Percentiles rank a stretch among this genome's conserved stretches.
Conservation (phyloP, 768 basidiomycete genomes). For the Thelephora ganbajun region DNA sequence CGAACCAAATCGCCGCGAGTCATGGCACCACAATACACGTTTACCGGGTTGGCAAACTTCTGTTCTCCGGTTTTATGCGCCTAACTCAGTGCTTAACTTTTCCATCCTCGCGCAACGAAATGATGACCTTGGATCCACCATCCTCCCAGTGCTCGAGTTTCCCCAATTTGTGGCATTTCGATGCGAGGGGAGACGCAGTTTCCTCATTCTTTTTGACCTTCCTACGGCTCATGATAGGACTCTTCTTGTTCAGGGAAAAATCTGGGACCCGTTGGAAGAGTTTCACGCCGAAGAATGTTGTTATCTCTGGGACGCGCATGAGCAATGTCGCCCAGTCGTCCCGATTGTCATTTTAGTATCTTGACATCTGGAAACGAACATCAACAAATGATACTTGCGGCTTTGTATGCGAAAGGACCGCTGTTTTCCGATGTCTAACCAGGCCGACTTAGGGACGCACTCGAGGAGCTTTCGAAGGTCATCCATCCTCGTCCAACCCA, state of each 20-base stretch:
- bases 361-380: constrained; percentile 19
- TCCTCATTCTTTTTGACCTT: constrained; percentile 57
- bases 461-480: constrained; percentile 37
- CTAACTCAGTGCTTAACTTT: constrained; percentile 42
- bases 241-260: constrained; percentile 8
- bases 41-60: too few relatives aligned
- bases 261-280: constrained; percentile 54
- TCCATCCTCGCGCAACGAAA: constrained; percentile 31
- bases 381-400: not conserved
- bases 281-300: constrained; percentile 44
- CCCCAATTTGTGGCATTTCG: constrained; percentile 47
- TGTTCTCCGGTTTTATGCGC: constrained; percentile 22
- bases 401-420: not conserved
- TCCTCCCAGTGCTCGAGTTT: constrained; percentile 59
- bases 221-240: constrained; percentile 22
- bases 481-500: constrained; percentile 47
- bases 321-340: constrained; percentile 47
- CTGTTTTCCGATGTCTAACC: constrained; percentile 44
- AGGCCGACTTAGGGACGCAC: constrained; percentile 31
- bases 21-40: too few relatives aligned
- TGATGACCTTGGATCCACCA: constrained; percentile 33
- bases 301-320: constrained; percentile 36
- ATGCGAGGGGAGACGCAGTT: constrained; percentile 42
- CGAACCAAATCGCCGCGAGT: too few relatives aligned
- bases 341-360: constrained; percentile 14